phyloP scores from a whole-genome alignment of 805 yeast species.

The Brettanomyces custersianus region DNA sequence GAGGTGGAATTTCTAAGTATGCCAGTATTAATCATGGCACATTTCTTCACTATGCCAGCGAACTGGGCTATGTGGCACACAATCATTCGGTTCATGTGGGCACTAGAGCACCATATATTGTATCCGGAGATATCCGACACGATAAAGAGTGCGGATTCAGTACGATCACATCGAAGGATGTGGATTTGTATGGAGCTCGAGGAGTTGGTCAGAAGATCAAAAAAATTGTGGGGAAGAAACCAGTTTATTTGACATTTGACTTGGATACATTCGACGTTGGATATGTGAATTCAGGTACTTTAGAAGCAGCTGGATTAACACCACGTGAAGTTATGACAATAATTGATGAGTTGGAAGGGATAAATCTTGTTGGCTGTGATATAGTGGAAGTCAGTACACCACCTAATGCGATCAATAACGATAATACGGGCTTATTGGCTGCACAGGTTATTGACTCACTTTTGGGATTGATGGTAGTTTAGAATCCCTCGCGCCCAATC shows the following conservation, averaged over 20 bases:
- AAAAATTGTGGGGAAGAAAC: slow-evolving; percentile 27
- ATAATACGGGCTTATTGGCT: slow-evolving; percentile 54
- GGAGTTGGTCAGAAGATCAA: slow-evolving; percentile 30
- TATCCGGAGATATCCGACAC: slow-evolving; percentile 26
- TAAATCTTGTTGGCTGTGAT: slow-evolving; percentile 65
- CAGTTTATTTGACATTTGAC: slow-evolving; percentile 39
- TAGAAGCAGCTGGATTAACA: slow-evolving; percentile 69
- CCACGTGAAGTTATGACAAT: slow-evolving; percentile 54
- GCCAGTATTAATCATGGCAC: slow-evolving; percentile 57
- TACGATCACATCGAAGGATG: slow-evolving; percentile 36
- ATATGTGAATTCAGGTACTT: slow-evolving; percentile 77
- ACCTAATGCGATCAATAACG: slow-evolving; percentile 52
- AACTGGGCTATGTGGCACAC: slow-evolving; percentile 46
- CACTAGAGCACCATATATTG: slow-evolving; percentile 51
- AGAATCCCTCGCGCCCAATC: too few species aligned
- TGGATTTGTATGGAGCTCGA: slow-evolving; percentile 31
- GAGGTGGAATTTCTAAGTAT: slow-evolving; percentile 54
- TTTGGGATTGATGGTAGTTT: slow-evolving; percentile 37
- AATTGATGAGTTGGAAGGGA: slow-evolving; percentile 49
- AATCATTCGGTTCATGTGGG: slow-evolving; percentile 53
- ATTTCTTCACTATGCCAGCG: slow-evolving; percentile 60
- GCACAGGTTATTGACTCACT: slow-evolving; percentile 51
- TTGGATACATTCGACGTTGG: slow-evolving; percentile 64
- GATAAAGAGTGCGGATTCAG: slow-evolving; percentile 44
- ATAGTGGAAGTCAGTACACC: slow-evolving; percentile 63